Evolutionary conservation across 768 basidiomycete genomes (phyloP), one percentile per base, ranked within the genome.

Genomic region (Tulasnella sp.): DNA sequence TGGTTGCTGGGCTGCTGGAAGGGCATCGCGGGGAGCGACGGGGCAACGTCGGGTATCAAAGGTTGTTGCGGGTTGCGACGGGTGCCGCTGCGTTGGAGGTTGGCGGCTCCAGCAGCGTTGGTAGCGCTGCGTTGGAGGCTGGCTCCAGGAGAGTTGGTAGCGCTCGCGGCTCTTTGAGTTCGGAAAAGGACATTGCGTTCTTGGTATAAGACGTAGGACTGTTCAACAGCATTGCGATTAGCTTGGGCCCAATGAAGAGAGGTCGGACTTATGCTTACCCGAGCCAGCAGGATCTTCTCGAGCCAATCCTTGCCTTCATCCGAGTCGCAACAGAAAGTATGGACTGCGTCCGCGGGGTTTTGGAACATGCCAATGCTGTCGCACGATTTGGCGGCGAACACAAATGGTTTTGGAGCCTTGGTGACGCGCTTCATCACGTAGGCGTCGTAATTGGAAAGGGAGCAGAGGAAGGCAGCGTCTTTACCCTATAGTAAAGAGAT

Each of bases 311-410:
- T 89, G 54, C 94, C 94, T 74, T 95, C 94, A 54, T 88, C 89
- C 83, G 92, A 90, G 64, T 91, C 90, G 82, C 94, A 94, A 41
- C 92, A 92, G 84, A 99, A 96, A 74, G 93, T 88, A 84, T 98
- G 96, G 79, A 96, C 85, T 86, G 97, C 98, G 83, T 99, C 96
- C 42, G 92, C 89, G 5, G 91, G 91, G 85, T 95, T 92, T 86
- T 98, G 96, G 83, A 98, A 98, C 83, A 93, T 89, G 0, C 93
- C 91, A 37, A 94, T 87, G 83, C 93, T 94, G 84, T 97, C 96
- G 16, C 94, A 93, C 4, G 95, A 95, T 86, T 97, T 97, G 83
- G 97, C 87, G 48, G 94, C 92, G 84, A 98, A 97, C 31, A 92
- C 90, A 82, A 92, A 97, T 0, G 91, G 88, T 84, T 96, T 96